Evolutionary conservation across 495 filamentous ascomycete genomes (phyloP), one percentile per base, ranked within the genome.

Genomic region (Lophiostoma macrostomum): DNA sequence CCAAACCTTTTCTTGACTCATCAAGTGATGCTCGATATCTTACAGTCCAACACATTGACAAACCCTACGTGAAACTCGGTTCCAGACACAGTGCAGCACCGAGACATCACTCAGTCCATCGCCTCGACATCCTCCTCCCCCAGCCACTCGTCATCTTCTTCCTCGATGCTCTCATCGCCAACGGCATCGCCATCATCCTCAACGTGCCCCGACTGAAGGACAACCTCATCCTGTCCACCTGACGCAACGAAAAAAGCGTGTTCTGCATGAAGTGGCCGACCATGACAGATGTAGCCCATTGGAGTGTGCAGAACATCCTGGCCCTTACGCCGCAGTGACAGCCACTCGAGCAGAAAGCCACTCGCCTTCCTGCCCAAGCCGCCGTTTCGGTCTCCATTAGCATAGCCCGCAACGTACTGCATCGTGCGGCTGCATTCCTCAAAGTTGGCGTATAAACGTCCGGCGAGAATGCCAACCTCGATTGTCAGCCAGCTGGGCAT

Each of bases 401-500:
- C 29, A 32, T 7, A 7, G 7, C n/a, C 7, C 29, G 7, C 29
- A n/a, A 32, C n/a, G 29, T 32, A 32, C 29, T 32, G 7, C 29
- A 7, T 32, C 29, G n/a, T 7, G 29, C 7, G 29, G 7, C 7
- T n/a, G n/a, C 29, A 32, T 22, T 79, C 76, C 0, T 58, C 35
- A 25, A 64, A 74, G 2, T 74, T 62, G 46, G 81, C 74, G 49
- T 84, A 84, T 0, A 83, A 64, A 2, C 79, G 67, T 2, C 79
- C 81, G 1, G 74, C 69, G 18, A 82, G 69, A 12, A 84, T 72
- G 0, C 77, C 79, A 1, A 84, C 63, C 39, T 84, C 79, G 35
- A 79, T 64, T 1, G 41, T 56, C 11, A 82, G 63, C 74, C 73
- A 75, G 1, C 51, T 24, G 0, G 76, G 76, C 4, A 72, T 60